Conservation (phyloP, 2,329 filamentous ascomycete species). For the Arthrobotrys sinensis region DNA sequence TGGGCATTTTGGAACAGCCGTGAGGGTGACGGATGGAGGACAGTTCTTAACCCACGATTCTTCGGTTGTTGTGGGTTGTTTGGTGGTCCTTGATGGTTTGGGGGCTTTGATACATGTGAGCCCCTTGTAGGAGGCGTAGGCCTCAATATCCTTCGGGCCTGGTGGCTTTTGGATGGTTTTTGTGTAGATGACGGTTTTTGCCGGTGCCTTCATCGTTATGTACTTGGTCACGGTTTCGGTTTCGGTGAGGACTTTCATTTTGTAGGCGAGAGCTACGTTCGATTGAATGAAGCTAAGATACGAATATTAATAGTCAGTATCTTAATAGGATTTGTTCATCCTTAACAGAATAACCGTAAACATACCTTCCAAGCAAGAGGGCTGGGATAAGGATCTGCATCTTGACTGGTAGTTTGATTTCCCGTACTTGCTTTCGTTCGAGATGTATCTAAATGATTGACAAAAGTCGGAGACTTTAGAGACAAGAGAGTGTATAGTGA, state of each 20-base stretch:
- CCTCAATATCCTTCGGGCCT: neutral
- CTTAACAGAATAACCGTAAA: neutral
- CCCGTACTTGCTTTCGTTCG: neutral
- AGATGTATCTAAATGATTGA: slow-evolving; percentile 4
- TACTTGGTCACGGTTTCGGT: neutral
- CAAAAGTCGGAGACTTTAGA: neutral
- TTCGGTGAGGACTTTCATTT: neutral
- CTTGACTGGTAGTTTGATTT: neutral
- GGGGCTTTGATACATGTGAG: slow-evolving; percentile 6
- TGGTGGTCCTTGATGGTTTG: neutral
- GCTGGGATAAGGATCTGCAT: slow-evolving; percentile 14
- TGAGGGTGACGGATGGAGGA: slow-evolving; percentile 16
- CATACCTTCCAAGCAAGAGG: slow-evolving; percentile 12
- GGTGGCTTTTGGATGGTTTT: neutral
- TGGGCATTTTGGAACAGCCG: slow-evolving; percentile 6
- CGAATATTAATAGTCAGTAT: neutral
- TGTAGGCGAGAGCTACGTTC: neutral
- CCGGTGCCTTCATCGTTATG: neutral
- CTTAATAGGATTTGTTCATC: neutral
- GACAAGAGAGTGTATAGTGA: neutral
- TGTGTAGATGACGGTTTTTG: neutral
- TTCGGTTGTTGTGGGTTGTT: slow-evolving; percentile 5
- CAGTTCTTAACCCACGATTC: slow-evolving; percentile 1
- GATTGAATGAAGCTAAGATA: slow-evolving; percentile 13
- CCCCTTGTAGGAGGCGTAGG: slow-evolving; percentile 7